Evolutionary conservation across 2,329 filamentous ascomycete genomes (phyloP).

Genomic region (Aspergillus pseudonomiae): DNA sequence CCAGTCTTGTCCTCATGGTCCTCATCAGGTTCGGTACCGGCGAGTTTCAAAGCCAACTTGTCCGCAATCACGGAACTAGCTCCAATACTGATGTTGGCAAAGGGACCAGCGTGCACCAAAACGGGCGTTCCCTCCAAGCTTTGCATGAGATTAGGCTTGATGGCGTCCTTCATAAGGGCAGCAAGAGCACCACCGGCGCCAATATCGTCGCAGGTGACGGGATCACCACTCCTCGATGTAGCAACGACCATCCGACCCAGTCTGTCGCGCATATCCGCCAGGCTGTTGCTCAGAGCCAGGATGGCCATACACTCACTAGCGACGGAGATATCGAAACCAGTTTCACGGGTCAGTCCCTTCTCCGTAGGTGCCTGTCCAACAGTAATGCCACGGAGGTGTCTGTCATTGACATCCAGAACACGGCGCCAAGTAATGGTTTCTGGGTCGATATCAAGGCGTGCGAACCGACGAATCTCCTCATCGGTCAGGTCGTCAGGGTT

Average conservation of each 20-base stretch:
- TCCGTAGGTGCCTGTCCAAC: constrained; percentile 88
- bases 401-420: constrained; percentile 95
- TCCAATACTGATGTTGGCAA: constrained; percentile 97
- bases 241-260: constrained; percentile 95
- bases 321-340: constrained; percentile 96
- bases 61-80: constrained; percentile 95
- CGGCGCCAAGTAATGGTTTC: constrained; percentile 97
- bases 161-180: constrained; percentile 94
- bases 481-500: constrained; percentile 87
- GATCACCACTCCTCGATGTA: constrained; percentile 80
- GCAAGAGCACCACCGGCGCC: constrained; percentile 90
- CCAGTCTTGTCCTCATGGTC: constrained; percentile 79
- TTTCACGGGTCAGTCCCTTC: constrained; percentile 83
- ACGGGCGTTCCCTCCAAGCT: constrained; percentile 95
- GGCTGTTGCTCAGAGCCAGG: constrained; percentile 84
- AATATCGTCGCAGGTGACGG: constrained; percentile 94
- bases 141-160: constrained; percentile 99
- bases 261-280: constrained; percentile 87
- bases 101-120: constrained; percentile 95
- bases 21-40: constrained; percentile 91
- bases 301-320: constrained; percentile 99
- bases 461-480: constrained; percentile 85
- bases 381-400: constrained; percentile 86
- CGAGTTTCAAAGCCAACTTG: constrained; percentile 92
- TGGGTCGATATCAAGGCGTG: constrained; percentile 93